Conservation (phyloP, 495 filamentous ascomycete genomes). For the Sordaria brevicollis region DNA sequence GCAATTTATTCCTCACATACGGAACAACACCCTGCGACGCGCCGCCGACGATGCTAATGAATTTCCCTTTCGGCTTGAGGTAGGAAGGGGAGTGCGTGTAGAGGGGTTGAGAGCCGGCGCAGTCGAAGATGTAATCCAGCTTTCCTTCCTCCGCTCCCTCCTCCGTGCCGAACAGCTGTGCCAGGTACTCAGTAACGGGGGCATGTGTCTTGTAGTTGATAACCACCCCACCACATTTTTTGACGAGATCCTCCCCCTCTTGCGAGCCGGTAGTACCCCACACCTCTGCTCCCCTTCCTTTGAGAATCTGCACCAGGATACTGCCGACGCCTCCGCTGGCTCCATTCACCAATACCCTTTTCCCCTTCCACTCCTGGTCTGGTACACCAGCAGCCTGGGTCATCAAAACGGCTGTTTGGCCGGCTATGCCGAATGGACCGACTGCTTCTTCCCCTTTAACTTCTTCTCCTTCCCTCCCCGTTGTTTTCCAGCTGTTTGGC, state of each 20-base stretch:
- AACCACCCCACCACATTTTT: slow-evolving; percentile 25
- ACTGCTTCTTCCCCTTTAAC: slow-evolving; percentile 12
- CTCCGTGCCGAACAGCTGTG: slow-evolving; percentile 14
- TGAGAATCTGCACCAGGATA: slow-evolving; percentile 27
- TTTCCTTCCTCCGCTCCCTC: neutral
- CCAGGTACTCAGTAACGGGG: slow-evolving; percentile 16
- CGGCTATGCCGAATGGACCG: slow-evolving; percentile 25
- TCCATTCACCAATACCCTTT: slow-evolving; percentile 29
- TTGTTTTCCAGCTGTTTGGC: slow-evolving; percentile 1
- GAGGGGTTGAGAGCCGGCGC: slow-evolving; percentile 29
- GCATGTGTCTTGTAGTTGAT: slow-evolving; percentile 26
- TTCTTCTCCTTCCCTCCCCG: neutral
- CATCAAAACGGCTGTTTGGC: slow-evolving; percentile 19
- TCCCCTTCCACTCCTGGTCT: neutral
- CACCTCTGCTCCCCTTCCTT: slow-evolving; percentile 22
- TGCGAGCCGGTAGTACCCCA: slow-evolving; percentile 22
- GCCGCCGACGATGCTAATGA: slow-evolving; percentile 28
- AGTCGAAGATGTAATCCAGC: slow-evolving; percentile 32
- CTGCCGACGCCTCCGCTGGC: slow-evolving; percentile 36
- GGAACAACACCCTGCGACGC: slow-evolving; percentile 18
- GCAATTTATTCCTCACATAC: slow-evolving; percentile 20
- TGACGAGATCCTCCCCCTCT: slow-evolving; percentile 22
- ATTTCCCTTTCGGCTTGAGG: slow-evolving; percentile 25
- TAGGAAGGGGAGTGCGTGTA: slow-evolving; percentile 22
- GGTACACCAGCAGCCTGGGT: slow-evolving; percentile 3